Percentiles rank a stretch among this genome's conserved stretches.
Conservation (phyloP, 1,284 basidiomycete genomes). For the Apiotrichum gracile region DNA sequence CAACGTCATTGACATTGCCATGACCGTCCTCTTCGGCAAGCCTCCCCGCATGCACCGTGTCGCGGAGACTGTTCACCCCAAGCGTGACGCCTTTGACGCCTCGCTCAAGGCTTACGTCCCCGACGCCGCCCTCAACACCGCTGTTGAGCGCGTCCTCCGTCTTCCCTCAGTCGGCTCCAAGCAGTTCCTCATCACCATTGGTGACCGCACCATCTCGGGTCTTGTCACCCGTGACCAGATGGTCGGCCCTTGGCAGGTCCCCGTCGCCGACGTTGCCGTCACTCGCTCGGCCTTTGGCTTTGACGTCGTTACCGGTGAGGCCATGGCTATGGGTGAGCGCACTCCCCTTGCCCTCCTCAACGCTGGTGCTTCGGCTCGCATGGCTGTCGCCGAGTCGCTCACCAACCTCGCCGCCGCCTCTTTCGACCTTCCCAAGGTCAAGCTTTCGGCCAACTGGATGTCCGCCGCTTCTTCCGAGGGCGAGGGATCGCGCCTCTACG, state of each 20-base stretch:
- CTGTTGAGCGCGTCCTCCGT: conserved; percentile 74
- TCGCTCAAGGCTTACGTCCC: conserved; percentile 62
- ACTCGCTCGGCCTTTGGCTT: conserved; percentile 94
- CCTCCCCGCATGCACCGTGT: conserved; percentile 84
- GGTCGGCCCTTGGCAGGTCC: conserved; percentile 98
- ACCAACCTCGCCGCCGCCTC: conserved; percentile 86
- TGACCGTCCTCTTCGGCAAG: conserved; percentile 96
- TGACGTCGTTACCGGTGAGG: conserved; percentile 74
- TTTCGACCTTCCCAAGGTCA: conserved; percentile 68
- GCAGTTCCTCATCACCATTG: conserved; percentile 96
- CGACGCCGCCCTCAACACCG: conserved; percentile 52
- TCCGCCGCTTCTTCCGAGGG: conserved; percentile 84
- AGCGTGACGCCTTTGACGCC: conserved; percentile 63
- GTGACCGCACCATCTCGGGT: conserved; percentile 89
- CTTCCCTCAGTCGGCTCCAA: conserved; percentile 92
- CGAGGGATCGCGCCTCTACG: conserved; percentile 86
- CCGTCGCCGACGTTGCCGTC: conserved; percentile 94
- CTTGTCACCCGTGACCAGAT: conserved; percentile 95
- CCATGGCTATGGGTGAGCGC: conserved; percentile 96
- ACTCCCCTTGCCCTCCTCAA: conserved; percentile 84
- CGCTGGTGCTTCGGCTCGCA: conserved; percentile 83
- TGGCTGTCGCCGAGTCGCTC: conserved; percentile 92
- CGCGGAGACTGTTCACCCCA: conserved; percentile 56
- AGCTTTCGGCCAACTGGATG: conserved; percentile 99
- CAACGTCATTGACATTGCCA: conserved; percentile 81